Base-by-base conservation (phyloP, 129 eudicot species). In the Deinandra increscens region DNA sequence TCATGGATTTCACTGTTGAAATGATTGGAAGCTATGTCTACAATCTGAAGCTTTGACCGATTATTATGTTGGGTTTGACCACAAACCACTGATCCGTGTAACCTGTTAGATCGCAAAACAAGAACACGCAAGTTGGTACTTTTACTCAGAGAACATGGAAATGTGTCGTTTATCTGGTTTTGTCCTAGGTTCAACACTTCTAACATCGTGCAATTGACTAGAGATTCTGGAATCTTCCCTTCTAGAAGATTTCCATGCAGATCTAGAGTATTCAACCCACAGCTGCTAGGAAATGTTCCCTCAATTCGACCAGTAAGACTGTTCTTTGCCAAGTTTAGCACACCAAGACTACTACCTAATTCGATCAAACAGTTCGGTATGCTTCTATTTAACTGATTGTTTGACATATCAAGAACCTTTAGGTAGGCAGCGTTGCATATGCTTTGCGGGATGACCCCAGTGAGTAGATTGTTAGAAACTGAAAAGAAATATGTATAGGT, bases 281-380 rank as follows among this genome's bases (percentile, higher is more conserved):
- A 80, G 4, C 0, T 43, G 11, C 20, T 64, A 1, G 78, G 76
- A 61, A 88, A 78, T 20, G 38, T 53, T 29, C 72, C 78, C 0
- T 83, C 61, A 0, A 79, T 68, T 19, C 4, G 49, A 11, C 90
- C 84, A 6, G 8, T 20, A 14, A 87, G 78, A 64, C 42, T n/a
- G 34, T 84, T 87, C 36, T 68, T 66, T 9, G 43, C 75, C 17
- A 86, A 58, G 41, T 81, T 78, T 51, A 83, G 78, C 0, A 81
- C 80, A 6, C 48, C 74, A 6, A 78, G 77, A 61, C 12, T 9
- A 0, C 20, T 2, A n/a, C 15, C 7, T 5, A 7, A 49, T 36
- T 64, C 62, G 4, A 69, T 33, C 23, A 88, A 68, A 68, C 91
- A 85, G 1, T 39, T 44, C 6, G 92, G 86, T 54, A 83, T 83